phyloP scores from a whole-genome alignment of 1,139 yeast species.

The Magnusiomyces tetraspermus region DNA sequence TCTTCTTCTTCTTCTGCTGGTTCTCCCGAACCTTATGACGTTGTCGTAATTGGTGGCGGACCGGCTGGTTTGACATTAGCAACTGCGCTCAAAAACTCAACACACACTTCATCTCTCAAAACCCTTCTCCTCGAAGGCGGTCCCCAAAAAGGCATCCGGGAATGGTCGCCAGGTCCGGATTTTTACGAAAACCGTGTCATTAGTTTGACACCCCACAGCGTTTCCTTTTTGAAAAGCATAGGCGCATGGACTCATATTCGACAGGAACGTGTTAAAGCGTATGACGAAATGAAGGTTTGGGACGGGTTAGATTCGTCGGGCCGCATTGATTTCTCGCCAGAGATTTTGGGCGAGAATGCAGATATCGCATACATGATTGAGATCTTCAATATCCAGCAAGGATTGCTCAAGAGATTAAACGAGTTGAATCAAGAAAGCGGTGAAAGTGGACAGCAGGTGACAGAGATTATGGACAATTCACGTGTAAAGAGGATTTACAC shows the following conservation, averaged over 20 bases:
- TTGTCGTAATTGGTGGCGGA: slow-evolving; percentile 92
- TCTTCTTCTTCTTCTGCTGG: not conserved
- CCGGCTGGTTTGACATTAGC: slow-evolving; percentile 91
- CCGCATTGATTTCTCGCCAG: slow-evolving; percentile 46
- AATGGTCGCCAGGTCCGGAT: slow-evolving; percentile 47
- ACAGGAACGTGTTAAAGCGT: slow-evolving; percentile 62
- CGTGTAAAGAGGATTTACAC: slow-evolving; percentile 41
- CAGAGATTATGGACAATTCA: slow-evolving; percentile 52
- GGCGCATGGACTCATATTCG: slow-evolving; percentile 71
- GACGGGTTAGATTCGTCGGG: slow-evolving; percentile 65
- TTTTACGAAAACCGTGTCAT: slow-evolving; percentile 71
- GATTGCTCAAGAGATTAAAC: slow-evolving; percentile 48
- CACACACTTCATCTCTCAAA: slow-evolving; percentile 47
- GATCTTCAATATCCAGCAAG: slow-evolving; percentile 71
- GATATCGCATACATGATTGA: slow-evolving; percentile 80
- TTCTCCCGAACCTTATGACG: slow-evolving; percentile 37
- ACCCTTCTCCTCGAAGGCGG: slow-evolving; percentile 71
- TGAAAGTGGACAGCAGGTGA: slow-evolving; percentile 21
- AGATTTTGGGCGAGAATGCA: slow-evolving; percentile 23
- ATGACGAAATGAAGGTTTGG: slow-evolving; percentile 75
- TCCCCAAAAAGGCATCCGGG: slow-evolving; percentile 44
- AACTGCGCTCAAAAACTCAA: slow-evolving; percentile 62
- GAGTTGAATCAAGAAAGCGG: slow-evolving; percentile 33
- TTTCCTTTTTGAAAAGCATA: slow-evolving; percentile 53
- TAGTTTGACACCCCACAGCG: slow-evolving; percentile 74